Conservation (phyloP, 805 yeast species). For the Metschnikowia bowlesiae region DNA sequence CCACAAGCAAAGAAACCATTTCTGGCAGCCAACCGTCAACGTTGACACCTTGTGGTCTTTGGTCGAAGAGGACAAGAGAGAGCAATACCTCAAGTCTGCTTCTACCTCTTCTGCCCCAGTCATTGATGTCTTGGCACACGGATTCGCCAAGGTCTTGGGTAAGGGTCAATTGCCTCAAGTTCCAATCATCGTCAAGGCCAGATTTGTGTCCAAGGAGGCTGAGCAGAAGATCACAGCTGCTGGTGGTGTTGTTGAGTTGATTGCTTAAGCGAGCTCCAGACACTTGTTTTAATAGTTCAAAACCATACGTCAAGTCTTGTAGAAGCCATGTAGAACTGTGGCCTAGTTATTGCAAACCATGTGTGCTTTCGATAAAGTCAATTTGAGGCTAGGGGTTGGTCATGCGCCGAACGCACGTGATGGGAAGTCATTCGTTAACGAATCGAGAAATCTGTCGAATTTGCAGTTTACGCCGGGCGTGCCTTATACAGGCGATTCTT, state of each 20-base stretch:
- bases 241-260: slow-evolving; percentile 99
- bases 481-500: too few relatives aligned
- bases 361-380: too few relatives aligned
- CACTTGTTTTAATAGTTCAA: slow-evolving; percentile 19
- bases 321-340: not conserved
- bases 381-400: too few relatives aligned
- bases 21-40: slow-evolving; percentile 98
- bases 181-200: slow-evolving; percentile 98
- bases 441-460: too few relatives aligned
- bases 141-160: slow-evolving; percentile 99
- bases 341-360: not conserved
- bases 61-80: slow-evolving; percentile 90
- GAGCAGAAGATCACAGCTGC: slow-evolving; percentile 99
- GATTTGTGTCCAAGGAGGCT: slow-evolving; percentile 98
- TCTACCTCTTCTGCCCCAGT: slow-evolving; percentile 93
- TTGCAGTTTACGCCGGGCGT: too few relatives aligned
- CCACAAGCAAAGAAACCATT: slow-evolving; percentile 92
- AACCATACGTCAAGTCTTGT: slow-evolving; percentile 6
- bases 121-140: slow-evolving; percentile 98
- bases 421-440: too few relatives aligned
- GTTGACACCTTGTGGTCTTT: slow-evolving; percentile 98
- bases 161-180: slow-evolving; percentile 97
- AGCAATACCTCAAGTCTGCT: slow-evolving; percentile 81
- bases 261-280: slow-evolving; percentile 62
- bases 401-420: too few relatives aligned